Conservation (phyloP, 2,329 filamentous ascomycete species). For the Stromatinia cepivora region DNA sequence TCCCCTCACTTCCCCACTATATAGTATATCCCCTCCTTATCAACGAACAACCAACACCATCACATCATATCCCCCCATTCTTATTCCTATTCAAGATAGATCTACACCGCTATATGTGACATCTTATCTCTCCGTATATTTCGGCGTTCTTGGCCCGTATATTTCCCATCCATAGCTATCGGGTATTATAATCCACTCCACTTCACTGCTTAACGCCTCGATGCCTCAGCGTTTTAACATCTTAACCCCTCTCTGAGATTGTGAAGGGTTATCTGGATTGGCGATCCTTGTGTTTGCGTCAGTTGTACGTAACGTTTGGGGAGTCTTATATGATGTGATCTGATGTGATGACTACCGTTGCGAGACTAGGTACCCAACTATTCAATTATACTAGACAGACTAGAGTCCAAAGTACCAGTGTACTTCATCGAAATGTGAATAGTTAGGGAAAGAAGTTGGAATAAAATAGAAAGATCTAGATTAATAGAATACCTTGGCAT, state of each 20-base stretch:
- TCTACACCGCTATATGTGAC: not conserved
- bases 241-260: not conserved
- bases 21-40: constrained; percentile 1
- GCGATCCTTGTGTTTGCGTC: not conserved
- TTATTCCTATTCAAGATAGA: not conserved
- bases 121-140: not conserved
- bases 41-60: not conserved
- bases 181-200: not conserved
- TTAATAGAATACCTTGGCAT: not conserved
- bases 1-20: constrained; percentile 1
- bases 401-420: no score
- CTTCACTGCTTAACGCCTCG: not conserved
- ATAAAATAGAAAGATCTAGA: not conserved
- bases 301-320: not conserved
- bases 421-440: no score
- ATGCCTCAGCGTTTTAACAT: no score
- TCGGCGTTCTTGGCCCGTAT: not conserved
- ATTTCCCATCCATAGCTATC: no score
- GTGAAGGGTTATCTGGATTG: not conserved
- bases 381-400: no score
- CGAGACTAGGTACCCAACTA: no score
- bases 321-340: no score
- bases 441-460: no score
- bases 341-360: no score
- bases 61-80: not conserved